Evolutionary conservation across 2,329 filamentous ascomycete genomes (phyloP), one percentile per base, ranked within the genome.

Genomic region (Fusarium succisae): DNA sequence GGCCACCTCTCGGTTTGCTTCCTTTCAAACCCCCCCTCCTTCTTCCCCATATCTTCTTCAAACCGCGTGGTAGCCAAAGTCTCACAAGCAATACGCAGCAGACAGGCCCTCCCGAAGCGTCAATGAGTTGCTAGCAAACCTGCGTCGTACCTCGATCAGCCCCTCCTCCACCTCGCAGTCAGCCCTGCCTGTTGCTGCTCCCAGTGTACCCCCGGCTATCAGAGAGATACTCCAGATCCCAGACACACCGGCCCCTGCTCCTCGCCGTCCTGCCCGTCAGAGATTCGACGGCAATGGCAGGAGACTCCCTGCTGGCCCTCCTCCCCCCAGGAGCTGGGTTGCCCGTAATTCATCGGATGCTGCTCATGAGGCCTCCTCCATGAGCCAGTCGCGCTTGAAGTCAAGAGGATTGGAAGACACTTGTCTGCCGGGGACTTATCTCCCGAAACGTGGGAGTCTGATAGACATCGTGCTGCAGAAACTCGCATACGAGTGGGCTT

Each of bases 171-270:
- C 71, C 62, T 74, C 64, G 13, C 73, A 72, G 69, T 73, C 75
- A 62, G 69, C 77, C 66, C 74, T 78, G 71, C 76, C 80, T 66
- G 76, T 80, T 55, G 80, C 80, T 63, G 77, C 81, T 38, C 89
- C 88, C n/a, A 90, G 87, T 67, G 84, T 92, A 6, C 90, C 89
- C 60, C 90, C 90, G 9, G 82, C 85, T 60, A 86, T 92, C 76
- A 87, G 89, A 67, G 84, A 87, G 68, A 87, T 91, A 67, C 86
- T 92, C 58, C 86, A 89, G 76, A 85, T 91, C 63, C 89, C 89
- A 66, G 89, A 90, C 76, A 87, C 87, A 35, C 88, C 88, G 30
- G 79, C 84, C 15, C 89, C 87, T 35, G 79, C 80, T 32, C 87
- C 88, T 32, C 84, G 88, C 63, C 83, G 85, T 48, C 82, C 81